Percentiles rank a stretch among this genome's conserved stretches.
Conservation (phyloP, 129 eudicot species). For the Tanacetum coccineum region DNA sequence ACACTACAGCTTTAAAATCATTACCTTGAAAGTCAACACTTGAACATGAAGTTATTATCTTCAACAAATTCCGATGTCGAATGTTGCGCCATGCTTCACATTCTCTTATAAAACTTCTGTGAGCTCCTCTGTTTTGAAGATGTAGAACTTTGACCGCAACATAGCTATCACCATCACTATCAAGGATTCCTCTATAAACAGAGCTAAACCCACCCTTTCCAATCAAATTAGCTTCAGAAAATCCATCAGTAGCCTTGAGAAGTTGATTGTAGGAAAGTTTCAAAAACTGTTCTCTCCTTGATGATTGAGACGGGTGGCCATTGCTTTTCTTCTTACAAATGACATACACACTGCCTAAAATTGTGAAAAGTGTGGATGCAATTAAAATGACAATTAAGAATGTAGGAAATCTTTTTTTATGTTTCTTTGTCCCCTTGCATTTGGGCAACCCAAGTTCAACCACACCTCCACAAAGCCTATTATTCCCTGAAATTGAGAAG, state of each 20-base stretch:
- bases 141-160: constrained; percentile 40
- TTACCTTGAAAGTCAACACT: constrained; percentile 29
- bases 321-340: constrained; percentile 21
- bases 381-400: not conserved
- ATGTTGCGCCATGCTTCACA: constrained; percentile 32
- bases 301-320: not conserved
- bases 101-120: constrained; percentile 26
- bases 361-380: not conserved
- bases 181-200: constrained; percentile 30
- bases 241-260: constrained; percentile 35
- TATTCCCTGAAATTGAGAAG: constrained; percentile 19
- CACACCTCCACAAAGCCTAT: constrained; percentile 38
- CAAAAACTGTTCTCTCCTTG: not conserved
- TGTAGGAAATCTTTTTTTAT: not conserved
- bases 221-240: constrained; percentile 23
- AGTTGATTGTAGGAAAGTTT: constrained; percentile 26
- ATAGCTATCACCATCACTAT: not conserved
- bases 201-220: constrained; percentile 23
- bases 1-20: constrained; percentile 21
- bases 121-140: constrained; percentile 14
- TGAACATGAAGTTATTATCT: constrained; percentile 36
- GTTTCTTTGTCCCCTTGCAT: constrained; percentile 7
- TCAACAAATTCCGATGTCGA: constrained; percentile 37
- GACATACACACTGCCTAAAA: not conserved
- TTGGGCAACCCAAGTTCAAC: constrained; percentile 13